Evolutionary conservation across 1,284 basidiomycete genomes (phyloP), one percentile per base, ranked within the genome.

Genomic region (Apiotrichum sp.): DNA sequence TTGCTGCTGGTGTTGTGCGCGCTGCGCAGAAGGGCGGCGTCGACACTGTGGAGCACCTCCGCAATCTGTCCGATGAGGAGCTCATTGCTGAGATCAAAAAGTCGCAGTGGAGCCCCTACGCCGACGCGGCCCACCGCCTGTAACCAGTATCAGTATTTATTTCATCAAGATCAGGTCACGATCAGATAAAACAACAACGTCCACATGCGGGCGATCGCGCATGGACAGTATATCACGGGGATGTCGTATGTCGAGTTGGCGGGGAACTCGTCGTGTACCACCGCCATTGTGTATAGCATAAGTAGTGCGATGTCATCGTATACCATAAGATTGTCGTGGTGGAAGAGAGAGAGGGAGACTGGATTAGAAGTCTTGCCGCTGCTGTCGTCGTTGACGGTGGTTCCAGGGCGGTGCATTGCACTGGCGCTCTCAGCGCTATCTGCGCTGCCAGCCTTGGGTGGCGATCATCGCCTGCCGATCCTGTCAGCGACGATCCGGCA

Each of bases 1-100:
- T 93, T 62, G 87, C 89, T 11, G 75, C 78, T 52, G 78, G 81
- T 45, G 89, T 93, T 53, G 86, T 93, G 65, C 82, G 84, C 54
- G 80, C 83, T 41, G 88, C 89, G 36, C 89, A 93, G 72, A 81
- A 82, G 64, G 85, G 83, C 56, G 86, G 70, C 1, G 62, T 75
- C 32, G 74, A 73, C 59, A 66, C 63, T 6, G 60, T 54, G 42
- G 44, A 34, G 11, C 56, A 56, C 41, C 62, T 72, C 29, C 57
- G 71, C 50, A 61, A 62, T 16, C 44, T 74, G 50, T 50, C 60
- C 51, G 60, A 69, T 42, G 62, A 56, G 10, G 47, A 62, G 49
- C 62, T 73, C 29, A 42, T 71, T 29, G 44, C 53, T 34, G 54
- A 63, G 50, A 64, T 73, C 59, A 63, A 52, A 50, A 38, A 58